phyloP scores from a whole-genome alignment of 495 filamentous ascomycete genomes.

The Penicillium coprophilum region DNA sequence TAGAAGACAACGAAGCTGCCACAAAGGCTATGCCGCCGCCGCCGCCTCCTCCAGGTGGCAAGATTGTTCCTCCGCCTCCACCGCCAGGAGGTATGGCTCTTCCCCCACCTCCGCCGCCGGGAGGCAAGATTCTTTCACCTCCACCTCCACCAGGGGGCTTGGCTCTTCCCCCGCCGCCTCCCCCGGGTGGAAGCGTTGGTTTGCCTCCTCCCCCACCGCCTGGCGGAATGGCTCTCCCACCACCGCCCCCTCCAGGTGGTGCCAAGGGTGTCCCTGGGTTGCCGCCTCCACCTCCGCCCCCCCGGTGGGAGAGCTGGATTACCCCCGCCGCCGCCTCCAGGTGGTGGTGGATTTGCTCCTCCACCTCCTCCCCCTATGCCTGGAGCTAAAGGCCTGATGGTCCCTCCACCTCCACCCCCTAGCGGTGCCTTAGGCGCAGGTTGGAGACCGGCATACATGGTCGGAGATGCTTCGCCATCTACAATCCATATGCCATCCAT shows the following conservation, averaged over 20 bases:
- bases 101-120: conserved; percentile 36
- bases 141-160: conserved; percentile 45
- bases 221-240: conserved; percentile 38
- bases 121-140: conserved; percentile 19
- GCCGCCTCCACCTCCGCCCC: conserved; percentile 41
- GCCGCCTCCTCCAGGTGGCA: conserved; percentile 39
- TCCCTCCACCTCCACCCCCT: conserved; percentile 61
- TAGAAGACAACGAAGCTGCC: conserved; percentile 21
- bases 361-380: conserved; percentile 61
- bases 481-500: conserved; percentile 67
- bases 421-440: conserved; percentile 59
- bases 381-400: conserved; percentile 33
- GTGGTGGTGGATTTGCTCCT: conserved; percentile 35
- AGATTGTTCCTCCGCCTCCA: conserved; percentile 41
- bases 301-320: conserved; percentile 50
- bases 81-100: conserved; percentile 35
- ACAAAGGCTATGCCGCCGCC: conserved; percentile 45
- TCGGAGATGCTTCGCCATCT: conserved; percentile 43
- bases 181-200: conserved; percentile 41
- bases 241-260: conserved; percentile 47
- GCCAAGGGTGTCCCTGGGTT: conserved; percentile 36
- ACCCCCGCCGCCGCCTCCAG: conserved; percentile 52
- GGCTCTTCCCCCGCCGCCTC: conserved; percentile 28
- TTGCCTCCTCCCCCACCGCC: conserved; percentile 49
- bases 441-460: conserved; percentile 48